These are phyloP conservation scores for Paulownia fortunei DNA, from an alignment of 257 asterid genomes.

Conservation along the genomic window DNA sequence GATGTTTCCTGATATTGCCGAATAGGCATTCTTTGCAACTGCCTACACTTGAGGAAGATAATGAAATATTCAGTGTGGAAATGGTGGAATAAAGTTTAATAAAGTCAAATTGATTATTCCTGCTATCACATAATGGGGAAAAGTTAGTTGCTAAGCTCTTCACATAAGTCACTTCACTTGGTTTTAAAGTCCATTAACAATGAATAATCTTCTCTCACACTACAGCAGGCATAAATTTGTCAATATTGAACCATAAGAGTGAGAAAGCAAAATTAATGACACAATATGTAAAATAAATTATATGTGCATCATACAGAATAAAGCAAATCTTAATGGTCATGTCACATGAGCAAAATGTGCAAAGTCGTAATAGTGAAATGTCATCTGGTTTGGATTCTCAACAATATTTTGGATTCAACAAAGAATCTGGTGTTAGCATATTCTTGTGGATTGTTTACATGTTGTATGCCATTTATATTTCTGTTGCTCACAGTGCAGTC, in stretches of 20 bases:
- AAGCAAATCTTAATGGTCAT: slow-evolving; percentile 11
- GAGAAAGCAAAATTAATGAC: slow-evolving; percentile 1
- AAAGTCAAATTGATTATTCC: background rate
- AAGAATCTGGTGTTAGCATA: slow-evolving; percentile 12
- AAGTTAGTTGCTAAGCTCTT: background rate
- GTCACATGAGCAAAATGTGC: slow-evolving; percentile 13
- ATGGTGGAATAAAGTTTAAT: background rate
- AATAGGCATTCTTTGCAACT: background rate
- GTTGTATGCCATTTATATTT: slow-evolving; percentile 11
- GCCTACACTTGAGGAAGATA: background rate
- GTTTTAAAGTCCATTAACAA: background rate
- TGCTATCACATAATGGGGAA: background rate
- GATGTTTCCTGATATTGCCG: background rate
- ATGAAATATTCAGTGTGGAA: background rate
- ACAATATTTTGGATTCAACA: slow-evolving; percentile 10
- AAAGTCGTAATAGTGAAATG: slow-evolving; percentile 4
- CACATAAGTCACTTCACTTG: background rate
- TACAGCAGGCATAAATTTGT: slow-evolving; percentile 8
- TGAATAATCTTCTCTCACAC: background rate
- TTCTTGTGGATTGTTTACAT: background rate
- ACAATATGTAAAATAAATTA: background rate
- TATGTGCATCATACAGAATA: slow-evolving; percentile 7
- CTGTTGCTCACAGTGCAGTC: background rate
- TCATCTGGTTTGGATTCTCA: slow-evolving; percentile 13
- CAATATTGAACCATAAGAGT: slow-evolving; percentile 13